A percentile compares a stretch with the other conserved stretches of the same genome.
phyloP scores from a whole-genome alignment of 495 filamentous ascomycete genomes.

The Hypoxylon fragiforme region DNA sequence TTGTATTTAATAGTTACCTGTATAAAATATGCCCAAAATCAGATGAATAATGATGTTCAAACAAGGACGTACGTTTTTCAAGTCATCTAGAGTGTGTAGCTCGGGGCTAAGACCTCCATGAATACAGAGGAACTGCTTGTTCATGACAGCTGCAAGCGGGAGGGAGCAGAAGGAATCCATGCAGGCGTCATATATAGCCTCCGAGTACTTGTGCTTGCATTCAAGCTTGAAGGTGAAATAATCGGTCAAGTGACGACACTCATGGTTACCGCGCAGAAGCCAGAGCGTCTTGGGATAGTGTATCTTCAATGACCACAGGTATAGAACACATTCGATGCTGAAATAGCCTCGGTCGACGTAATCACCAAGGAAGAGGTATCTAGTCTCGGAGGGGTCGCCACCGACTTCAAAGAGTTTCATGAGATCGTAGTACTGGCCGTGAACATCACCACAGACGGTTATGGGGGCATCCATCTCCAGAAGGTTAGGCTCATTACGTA shows the following conservation, averaged over 20 bases:
- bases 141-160: slow-evolving; percentile 96
- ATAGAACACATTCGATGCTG: slow-evolving; percentile 98
- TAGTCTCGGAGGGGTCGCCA: slow-evolving; percentile 91
- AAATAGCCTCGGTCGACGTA: slow-evolving; percentile 99
- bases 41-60: too few species aligned
- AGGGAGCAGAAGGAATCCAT: slow-evolving; percentile 96
- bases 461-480: slow-evolving; percentile 99
- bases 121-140: slow-evolving; percentile 99
- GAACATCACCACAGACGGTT: slow-evolving; percentile 98
- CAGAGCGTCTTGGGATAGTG: slow-evolving; percentile 98
- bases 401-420: slow-evolving; percentile 99
- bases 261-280: slow-evolving; percentile 96
- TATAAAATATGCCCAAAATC: too few species aligned
- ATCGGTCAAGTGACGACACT: slow-evolving; percentile 97
- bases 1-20: slow-evolving; percentile 2
- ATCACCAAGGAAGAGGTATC: slow-evolving; percentile 96
- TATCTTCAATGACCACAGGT: slow-evolving; percentile 97
- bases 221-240: slow-evolving; percentile 99
- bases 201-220: slow-evolving; percentile 98
- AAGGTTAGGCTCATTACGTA: slow-evolving; percentile 87
- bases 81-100: slow-evolving; percentile 90
- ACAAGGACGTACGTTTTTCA: slow-evolving; percentile 70
- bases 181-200: slow-evolving; percentile 94
- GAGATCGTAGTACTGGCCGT: slow-evolving; percentile 97
- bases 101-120: slow-evolving; percentile 96